These are phyloP conservation scores for Populus simonii DNA, from an alignment of 345 rosid genomes.

Conservation along the genomic window DNA sequence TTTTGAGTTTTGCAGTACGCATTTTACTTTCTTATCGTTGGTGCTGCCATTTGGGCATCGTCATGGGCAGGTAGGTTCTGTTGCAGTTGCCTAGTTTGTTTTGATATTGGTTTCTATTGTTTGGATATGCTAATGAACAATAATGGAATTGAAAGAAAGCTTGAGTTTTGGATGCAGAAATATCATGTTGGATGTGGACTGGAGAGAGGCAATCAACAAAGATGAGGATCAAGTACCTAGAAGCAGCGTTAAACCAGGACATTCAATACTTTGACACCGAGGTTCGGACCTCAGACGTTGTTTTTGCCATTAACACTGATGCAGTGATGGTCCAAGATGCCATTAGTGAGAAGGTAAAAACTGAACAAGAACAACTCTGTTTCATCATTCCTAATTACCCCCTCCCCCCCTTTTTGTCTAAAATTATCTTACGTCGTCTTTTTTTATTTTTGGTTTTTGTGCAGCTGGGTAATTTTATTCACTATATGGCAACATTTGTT, in stretches of 20 bases:
- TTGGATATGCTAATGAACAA: not conserved
- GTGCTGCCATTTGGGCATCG: slow-evolving; percentile 99
- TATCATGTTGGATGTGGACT: slow-evolving; percentile 99
- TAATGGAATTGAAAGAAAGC: not conserved
- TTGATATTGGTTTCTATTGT: not conserved
- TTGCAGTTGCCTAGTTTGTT: slow-evolving; percentile 8
- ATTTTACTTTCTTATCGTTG: slow-evolving; percentile 91
- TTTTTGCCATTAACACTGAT: slow-evolving; percentile 82
- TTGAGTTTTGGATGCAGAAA: slow-evolving; percentile 50
- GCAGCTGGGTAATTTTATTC: slow-evolving; percentile 97
- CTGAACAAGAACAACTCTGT: not conserved
- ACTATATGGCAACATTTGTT: slow-evolving; percentile 89
- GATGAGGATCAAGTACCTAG: slow-evolving; percentile 96
- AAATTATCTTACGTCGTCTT: not conserved
- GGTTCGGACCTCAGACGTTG: slow-evolving; percentile 91
- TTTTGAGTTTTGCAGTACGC: slow-evolving; percentile 67
- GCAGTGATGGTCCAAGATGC: slow-evolving; percentile 98
- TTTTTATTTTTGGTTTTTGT: slow-evolving; percentile 3
- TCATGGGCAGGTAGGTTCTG: slow-evolving; percentile 89
- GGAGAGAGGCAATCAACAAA: slow-evolving; percentile 95
- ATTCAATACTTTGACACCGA: slow-evolving; percentile 89
- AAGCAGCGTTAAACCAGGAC: slow-evolving; percentile 94
- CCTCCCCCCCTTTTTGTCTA: not conserved
- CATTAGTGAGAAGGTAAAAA: slow-evolving; percentile 89
- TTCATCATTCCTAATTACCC: slow-evolving; percentile 4